Conservation (phyloP, 2,329 filamentous ascomycete genomes). For the Aspergillus sojae region DNA sequence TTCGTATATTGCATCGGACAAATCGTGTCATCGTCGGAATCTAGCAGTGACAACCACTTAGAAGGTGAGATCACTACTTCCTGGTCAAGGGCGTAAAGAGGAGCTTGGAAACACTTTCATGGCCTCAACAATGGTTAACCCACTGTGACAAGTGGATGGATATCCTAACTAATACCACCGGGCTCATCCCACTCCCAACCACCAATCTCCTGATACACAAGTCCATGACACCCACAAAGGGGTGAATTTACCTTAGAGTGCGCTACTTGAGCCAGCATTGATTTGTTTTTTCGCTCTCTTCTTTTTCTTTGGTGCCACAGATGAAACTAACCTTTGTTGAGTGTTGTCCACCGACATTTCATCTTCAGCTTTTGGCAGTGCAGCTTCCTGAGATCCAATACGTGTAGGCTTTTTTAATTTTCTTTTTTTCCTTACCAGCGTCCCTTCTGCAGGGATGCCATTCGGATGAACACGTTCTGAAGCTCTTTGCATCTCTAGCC, state of each 20-base stretch:
- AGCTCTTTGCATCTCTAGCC: slow-evolving; percentile 75
- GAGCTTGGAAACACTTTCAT: background rate
- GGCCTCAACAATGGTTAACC: background rate
- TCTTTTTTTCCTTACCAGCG: slow-evolving; percentile 62
- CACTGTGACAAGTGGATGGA: background rate
- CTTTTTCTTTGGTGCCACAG: background rate
- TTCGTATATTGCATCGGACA: background rate
- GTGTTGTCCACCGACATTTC: background rate
- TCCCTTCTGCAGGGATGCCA: slow-evolving; percentile 49
- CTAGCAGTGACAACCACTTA: background rate
- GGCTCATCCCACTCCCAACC: background rate
- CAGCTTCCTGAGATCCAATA: background rate
- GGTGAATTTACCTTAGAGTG: background rate
- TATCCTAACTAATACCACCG: background rate
- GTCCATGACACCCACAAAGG: background rate
- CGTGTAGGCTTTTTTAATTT: slow-evolving; percentile 33
- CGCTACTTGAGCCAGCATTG: background rate
- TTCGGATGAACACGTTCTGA: slow-evolving; percentile 54
- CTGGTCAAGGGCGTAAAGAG: background rate
- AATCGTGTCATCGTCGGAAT: background rate
- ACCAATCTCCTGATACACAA: background rate
- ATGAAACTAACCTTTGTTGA: background rate
- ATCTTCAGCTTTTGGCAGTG: background rate
- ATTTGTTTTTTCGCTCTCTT: background rate
- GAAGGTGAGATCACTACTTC: background rate